Percentiles rank a stretch among this genome's conserved stretches.
Evolutionary conservation across 208 protist genomes (phyloP).

Genomic region (Trypanosoma melophagium): DNA sequence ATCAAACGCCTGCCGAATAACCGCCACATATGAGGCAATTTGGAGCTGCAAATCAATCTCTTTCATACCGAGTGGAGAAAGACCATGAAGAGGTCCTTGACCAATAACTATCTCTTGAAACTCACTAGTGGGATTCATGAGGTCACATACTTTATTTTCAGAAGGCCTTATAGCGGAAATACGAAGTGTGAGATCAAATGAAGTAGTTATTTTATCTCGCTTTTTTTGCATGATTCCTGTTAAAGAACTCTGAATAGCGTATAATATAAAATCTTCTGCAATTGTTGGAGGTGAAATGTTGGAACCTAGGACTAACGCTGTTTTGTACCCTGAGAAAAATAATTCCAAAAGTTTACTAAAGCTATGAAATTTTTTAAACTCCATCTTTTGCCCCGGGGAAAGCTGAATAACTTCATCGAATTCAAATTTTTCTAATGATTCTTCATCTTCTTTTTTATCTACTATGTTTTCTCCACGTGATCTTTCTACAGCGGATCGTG

Average conservation of each 20-base stretch:
- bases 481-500: neutral
- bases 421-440: neutral
- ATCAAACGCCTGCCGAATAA: conserved; percentile 1
- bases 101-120: conserved; percentile 11
- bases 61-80: neutral
- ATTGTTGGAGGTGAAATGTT: neutral
- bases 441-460: neutral
- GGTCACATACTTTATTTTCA: conserved; percentile 13
- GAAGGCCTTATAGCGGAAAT: conserved; percentile 8
- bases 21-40: neutral
- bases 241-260: neutral
- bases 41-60: neutral
- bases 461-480: too few relatives aligned
- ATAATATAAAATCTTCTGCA: conserved; percentile 14
- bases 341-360: conserved; percentile 9
- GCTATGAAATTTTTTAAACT: neutral
- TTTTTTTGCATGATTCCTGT: neutral
- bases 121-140: neutral
- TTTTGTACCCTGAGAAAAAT: conserved; percentile 7
- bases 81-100: conserved; percentile 6
- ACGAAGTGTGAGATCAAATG: conserved; percentile 12
- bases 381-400: neutral
- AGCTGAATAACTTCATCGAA: conserved; percentile 4
- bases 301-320: conserved; percentile 5
- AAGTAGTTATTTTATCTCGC: neutral